These are phyloP conservation scores for Candida namnaoensis DNA, from an alignment of 805 yeast species.

Conservation along the genomic window DNA sequence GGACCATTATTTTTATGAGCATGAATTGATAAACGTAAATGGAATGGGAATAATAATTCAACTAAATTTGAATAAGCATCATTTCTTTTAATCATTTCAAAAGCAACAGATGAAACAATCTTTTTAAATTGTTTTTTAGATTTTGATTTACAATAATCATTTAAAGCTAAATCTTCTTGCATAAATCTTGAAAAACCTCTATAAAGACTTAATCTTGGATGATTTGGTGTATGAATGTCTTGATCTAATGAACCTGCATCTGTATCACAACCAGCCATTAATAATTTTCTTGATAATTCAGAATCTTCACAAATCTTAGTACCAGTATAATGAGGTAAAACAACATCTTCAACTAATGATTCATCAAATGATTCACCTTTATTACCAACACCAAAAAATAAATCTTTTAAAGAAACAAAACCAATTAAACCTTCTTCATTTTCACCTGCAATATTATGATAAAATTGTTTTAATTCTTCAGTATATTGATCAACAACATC, in stretches of 20 bases:
- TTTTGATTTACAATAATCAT: conserved; percentile 26
- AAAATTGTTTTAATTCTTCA: conserved; percentile 31
- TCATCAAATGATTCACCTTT: conserved; percentile 20
- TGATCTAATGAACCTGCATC: conserved; percentile 56
- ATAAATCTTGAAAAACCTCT: conserved; percentile 54
- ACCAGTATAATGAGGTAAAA: conserved; percentile 28
- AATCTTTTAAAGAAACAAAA: conserved; percentile 31
- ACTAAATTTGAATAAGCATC: conserved; percentile 60
- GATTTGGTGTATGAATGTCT: conserved; percentile 49
- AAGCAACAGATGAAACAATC: conserved; percentile 43
- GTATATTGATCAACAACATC: conserved; percentile 41
- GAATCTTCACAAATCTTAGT: conserved; percentile 27
- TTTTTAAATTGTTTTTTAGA: conserved; percentile 44
- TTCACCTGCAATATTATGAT: conserved; percentile 24
- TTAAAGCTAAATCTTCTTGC: conserved; percentile 44
- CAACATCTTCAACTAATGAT: conserved; percentile 19
- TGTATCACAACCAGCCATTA: conserved; percentile 37
- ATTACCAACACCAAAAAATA: conserved; percentile 19
- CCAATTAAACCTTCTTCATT: conserved; percentile 23
- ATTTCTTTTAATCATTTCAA: conserved; percentile 57
- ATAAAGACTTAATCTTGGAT: conserved; percentile 42
- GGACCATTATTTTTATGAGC: conserved; percentile 55
- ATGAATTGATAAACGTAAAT: conserved; percentile 51
- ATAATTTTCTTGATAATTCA: conserved; percentile 29
- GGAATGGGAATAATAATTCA: conserved; percentile 50